Base-by-base conservation (phyloP, 2,329 filamentous ascomycete genomes). In the Trichoderma breve region DNA sequence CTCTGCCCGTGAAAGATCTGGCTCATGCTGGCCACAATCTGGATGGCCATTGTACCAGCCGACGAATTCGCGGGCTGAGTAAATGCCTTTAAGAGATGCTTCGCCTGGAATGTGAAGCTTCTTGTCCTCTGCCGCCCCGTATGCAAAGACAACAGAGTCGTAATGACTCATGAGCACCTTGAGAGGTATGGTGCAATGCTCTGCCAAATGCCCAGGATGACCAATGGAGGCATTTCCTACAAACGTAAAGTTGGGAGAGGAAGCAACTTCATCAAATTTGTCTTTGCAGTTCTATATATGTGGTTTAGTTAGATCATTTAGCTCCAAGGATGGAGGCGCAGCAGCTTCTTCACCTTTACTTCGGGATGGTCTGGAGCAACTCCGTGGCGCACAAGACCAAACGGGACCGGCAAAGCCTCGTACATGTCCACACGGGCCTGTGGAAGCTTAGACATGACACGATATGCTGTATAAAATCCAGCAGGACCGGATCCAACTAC, bases 311-410 rank as follows among this genome's bases (percentile, higher is more conserved):
- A 74, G 64, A 11, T 21, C 11, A 18, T 15, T n/a, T 15, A 6
- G 51, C 21, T 51, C 28, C n/a, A n/a, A 18, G 18, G 18, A 58
- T 28, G 14, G 32, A 51, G 9, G 24, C 18, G 18, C n/a, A 34
- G 26, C 4, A 14, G 30, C 26, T 26, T 57, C 64, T 47, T 72
- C 66, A 96, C 94, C 89, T 99, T 99, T 76, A 99, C 96, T 83
- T 99, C 95, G 0, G 96, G 95, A 82, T 99, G 96, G 80, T 99
- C 96, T 6, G 96, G 96, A n/a, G 96, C 97, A 72, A 99, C 96
- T 9, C 96, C 96, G 79, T 96, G 97, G 70, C 96, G 88, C 64
- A 97, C 95, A 70, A 99, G 87, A 1, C 96, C 96, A 79, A 93
- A 99, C 0, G 96, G 96, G 4, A 97, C 94, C 0, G 96, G 96